Base-by-base conservation (phyloP, 805 yeast genomes). In the Saturnispora serradocipensis region DNA sequence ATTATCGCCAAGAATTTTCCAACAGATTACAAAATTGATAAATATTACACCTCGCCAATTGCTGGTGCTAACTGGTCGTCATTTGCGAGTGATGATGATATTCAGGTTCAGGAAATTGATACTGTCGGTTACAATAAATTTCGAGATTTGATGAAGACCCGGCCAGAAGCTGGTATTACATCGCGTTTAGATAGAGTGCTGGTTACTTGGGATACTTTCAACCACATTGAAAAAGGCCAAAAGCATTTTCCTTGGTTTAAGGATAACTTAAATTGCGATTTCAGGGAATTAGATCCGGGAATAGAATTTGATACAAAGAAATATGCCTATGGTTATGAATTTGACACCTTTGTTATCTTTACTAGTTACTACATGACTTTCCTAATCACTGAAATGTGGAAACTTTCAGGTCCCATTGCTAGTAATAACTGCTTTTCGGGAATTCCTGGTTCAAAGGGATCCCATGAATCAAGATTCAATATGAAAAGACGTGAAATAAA, bases 31-130 rank as follows among this genome's bases (percentile, higher is more conserved):
- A 72, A 74, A 48, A 68, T 73, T 40, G 65, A 65, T 13, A 54
- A 58, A 3, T 72, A 73, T 9, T 83, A 79, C 60, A 74, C 86
- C 3, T 80, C 85, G 0, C 87, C 88, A 3, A 77, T 72, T 61
- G 88, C 88, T 0, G 88, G 88, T 4, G 89, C 88, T 45, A 79
- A 82, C 58, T 83, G 88, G 86, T 72, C 70, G 46, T 76, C 84
- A 11, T 79, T 80, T 65, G 87, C 86, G 2, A 40, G 54, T 1
- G 68, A 69, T 4, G 78, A 77, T 20, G 67, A 63, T 28, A 49
- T 46, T 7, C 57, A 55, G 28, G 60, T 59, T 46, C 67, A 67
- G 53, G 61, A 65, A n/a, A 60, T 66, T 53, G 88, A 83, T 58
- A 64, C 65, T 30, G 64, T 72, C 3, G 78, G 78, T 0, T 84